Evolutionary conservation across 768 basidiomycete genomes (phyloP).

Genomic region (Hericium coralloides): DNA sequence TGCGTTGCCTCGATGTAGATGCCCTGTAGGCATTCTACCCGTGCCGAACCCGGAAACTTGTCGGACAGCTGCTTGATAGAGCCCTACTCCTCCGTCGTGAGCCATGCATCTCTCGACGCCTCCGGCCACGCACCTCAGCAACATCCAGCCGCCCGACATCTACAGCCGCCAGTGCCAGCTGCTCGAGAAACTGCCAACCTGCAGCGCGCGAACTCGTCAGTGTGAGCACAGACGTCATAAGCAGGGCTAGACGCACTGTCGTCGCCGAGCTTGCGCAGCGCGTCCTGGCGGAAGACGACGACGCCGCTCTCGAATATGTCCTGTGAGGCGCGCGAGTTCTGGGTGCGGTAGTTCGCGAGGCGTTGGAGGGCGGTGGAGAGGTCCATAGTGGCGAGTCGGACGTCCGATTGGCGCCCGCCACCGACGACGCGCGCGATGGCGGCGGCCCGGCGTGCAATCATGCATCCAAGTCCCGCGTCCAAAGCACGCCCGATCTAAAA

Average conservation of each 20-base stretch:
- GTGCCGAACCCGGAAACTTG: conserved; percentile 72
- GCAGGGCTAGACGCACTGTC: conserved; percentile 19
- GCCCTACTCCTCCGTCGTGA: conserved; percentile 28
- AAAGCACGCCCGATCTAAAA: no score
- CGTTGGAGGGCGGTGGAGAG: conserved; percentile 24
- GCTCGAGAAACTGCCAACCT: conserved; percentile 82
- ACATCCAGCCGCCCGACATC: conserved; percentile 66
- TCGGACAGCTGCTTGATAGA: conserved; percentile 52
- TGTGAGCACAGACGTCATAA: neutral
- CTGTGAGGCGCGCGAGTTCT: conserved; percentile 22
- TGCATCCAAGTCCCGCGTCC: no score
- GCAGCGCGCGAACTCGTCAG: neutral
- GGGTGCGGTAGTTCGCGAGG: conserved; percentile 26
- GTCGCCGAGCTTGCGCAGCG: conserved; percentile 22
- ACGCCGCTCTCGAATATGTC: conserved; percentile 27
- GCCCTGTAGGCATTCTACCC: conserved; percentile 71
- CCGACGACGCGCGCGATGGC: no score
- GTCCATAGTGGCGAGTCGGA: conserved; percentile 18
- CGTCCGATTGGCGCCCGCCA: no score
- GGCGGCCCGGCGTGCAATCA: no score
- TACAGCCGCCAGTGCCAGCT: conserved; percentile 67
- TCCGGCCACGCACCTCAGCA: conserved; percentile 54
- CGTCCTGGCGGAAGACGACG: conserved; percentile 21
- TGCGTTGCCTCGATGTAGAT: conserved; percentile 70
- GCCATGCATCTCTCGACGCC: neutral